Evolutionary conservation across 2,329 filamentous ascomycete species (phyloP), one percentile per base, ranked within the genome.

Genomic region (Akanthomyces dipterigenus): DNA sequence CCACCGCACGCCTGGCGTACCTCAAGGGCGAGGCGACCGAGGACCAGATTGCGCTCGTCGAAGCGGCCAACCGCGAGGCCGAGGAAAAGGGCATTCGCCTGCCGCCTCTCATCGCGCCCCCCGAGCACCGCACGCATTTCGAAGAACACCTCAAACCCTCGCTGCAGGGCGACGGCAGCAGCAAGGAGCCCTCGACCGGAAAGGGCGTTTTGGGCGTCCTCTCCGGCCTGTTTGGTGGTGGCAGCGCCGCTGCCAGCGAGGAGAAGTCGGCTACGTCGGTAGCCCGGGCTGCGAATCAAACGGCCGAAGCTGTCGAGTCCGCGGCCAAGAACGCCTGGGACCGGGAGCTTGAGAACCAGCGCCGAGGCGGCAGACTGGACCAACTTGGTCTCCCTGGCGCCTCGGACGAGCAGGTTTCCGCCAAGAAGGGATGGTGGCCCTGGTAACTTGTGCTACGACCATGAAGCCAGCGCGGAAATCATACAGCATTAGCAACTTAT

Each of bases 1-100:
- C 82, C 65, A 77, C 78, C 64, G 83, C 83, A 55, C 82, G 83
- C 34, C 74, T 86, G 20, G 83, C 83, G 63, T 86, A 84, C 74
- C 82, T 86, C 75, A 80, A 79, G 64, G 82, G 81, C 69, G 76
- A 77, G 40, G 83, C 83, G 28, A 82, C 79, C 60, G 78, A 81
- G 49, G 82, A 83, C 51, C 83, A 86, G 71, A 76, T 80, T 55
- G 69, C 73, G 36, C 76, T 85, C 61, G 83, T 86, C 55, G 83
- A 86, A 66, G 82, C 84, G 60, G 81, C 81, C 63, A 80, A 82
- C 65, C 76, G 72, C 62, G 73, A 76, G 53, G 81, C 81, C 62
- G 75, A 77, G 63, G 70, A 74, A 56, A 69, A 70, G 60, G 79
- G 78, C 66, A 70, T 75, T 69, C 76, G 79, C 67, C 70, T 85